Conservation (phyloP, 176 grass and related monocot species). For the barley (Hordeum vulgare) region DNA sequence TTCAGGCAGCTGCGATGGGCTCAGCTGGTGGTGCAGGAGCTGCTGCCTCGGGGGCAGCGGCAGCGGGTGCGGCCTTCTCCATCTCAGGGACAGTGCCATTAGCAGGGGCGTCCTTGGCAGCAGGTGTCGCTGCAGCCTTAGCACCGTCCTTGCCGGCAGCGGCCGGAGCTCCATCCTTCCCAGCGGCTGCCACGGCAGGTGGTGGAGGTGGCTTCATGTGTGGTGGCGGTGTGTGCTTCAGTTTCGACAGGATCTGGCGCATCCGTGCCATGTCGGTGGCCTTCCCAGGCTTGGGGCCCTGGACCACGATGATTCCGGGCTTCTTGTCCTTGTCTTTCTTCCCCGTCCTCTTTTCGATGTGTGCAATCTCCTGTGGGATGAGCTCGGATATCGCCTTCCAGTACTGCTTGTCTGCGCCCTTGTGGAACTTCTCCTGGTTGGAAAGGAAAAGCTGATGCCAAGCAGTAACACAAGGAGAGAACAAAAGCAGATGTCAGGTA, state of each 20-base stretch:
- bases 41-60: not conserved
- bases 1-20: conserved; percentile 31
- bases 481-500: not conserved
- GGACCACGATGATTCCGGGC: conserved; percentile 58
- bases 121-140: not conserved
- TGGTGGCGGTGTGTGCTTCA: conserved; percentile 62
- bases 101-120: conserved; percentile 30
- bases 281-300: conserved; percentile 87
- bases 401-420: conserved; percentile 69
- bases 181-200: not conserved
- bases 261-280: conserved; percentile 70
- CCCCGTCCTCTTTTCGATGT: conserved; percentile 68
- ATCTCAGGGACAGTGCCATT: conserved; percentile 37
- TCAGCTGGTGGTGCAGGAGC: conserved; percentile 3
- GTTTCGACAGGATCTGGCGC: conserved; percentile 76
- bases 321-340: conserved; percentile 84
- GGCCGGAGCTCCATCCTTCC: conserved; percentile 32
- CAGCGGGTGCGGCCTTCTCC: conserved; percentile 2
- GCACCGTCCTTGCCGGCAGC: conserved; percentile 32
- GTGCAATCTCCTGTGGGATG: conserved; percentile 79
- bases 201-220: conserved; percentile 67
- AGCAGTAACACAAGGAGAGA: not conserved
- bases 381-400: conserved; percentile 93
- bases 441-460: conserved; percentile 54
- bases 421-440: conserved; percentile 81